Conservation (phyloP, 2,329 filamentous ascomycete species). For the Lachnellula arida region DNA sequence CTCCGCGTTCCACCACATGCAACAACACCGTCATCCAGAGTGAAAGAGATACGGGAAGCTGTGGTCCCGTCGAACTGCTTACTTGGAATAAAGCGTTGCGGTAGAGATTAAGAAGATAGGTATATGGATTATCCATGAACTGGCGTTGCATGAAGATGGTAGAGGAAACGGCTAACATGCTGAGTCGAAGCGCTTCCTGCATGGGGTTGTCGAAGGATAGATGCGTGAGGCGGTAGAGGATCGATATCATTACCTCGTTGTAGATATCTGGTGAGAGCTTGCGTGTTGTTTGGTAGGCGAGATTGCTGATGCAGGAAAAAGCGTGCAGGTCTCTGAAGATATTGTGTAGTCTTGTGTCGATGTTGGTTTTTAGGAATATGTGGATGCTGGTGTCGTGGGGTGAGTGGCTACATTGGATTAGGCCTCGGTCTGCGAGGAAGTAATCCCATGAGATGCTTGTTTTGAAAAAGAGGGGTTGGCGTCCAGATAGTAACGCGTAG, state of each 20-base stretch:
- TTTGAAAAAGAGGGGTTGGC: constrained; percentile 2
- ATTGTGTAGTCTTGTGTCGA: neutral
- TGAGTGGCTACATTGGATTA: neutral
- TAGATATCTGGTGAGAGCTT: neutral
- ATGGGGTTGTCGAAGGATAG: neutral
- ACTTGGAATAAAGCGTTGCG: neutral
- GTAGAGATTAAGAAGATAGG: neutral
- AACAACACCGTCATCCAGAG: neutral
- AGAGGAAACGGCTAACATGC: neutral
- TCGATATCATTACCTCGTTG: neutral
- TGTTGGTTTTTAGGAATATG: neutral
- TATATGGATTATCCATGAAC: neutral
- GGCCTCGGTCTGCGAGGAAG: constrained; percentile 18
- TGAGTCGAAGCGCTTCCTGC: neutral
- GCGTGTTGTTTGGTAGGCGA: neutral
- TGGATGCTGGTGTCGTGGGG: neutral
- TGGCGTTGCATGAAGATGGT: neutral
- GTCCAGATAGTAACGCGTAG: neutral
- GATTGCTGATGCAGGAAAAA: neutral
- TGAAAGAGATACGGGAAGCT: neutral
- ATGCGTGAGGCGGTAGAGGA: neutral
- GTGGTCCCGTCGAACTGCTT: neutral
- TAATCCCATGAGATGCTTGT: constrained; percentile 5
- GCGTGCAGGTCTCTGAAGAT: neutral
- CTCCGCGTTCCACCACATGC: neutral